These are phyloP conservation scores for Aspergillus oerlinghausenensis DNA, from an alignment of 2,329 filamentous ascomycete species.

Conservation along the genomic window DNA sequence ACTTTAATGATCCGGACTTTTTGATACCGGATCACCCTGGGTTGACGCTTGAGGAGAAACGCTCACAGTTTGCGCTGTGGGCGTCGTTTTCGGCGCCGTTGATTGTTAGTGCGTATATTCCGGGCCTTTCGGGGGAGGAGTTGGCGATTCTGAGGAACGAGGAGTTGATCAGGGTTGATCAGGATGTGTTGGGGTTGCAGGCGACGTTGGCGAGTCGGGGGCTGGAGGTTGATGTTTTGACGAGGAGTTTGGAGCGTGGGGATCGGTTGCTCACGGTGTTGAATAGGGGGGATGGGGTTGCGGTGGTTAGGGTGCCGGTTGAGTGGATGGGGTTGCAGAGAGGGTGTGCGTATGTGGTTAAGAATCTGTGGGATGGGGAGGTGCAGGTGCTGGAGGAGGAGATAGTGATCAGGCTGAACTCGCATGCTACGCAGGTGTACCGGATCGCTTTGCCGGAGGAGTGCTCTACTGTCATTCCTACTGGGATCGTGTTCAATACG, in stretches of 20 bases:
- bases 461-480: conserved; percentile 33
- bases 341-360: conserved; percentile 28
- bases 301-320: conserved; percentile 30
- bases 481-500: conserved; percentile 49
- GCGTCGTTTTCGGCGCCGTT: conserved; percentile 47
- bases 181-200: conserved; percentile 42
- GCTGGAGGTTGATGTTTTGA: conserved; percentile 43
- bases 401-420: conserved; percentile 27
- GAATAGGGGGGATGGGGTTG: conserved; percentile 36
- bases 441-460: conserved; percentile 34
- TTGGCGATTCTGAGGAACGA: conserved; percentile 38
- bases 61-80: conserved; percentile 51
- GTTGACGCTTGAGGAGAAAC: conserved; percentile 41
- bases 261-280: conserved; percentile 47
- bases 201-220: conserved; percentile 47
- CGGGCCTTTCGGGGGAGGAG: conserved; percentile 31
- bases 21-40: conserved; percentile 47
- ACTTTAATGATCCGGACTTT: conserved; percentile 49
- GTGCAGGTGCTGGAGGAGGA: conserved; percentile 16
- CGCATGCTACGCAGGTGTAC: conserved; percentile 42
- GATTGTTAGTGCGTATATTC: conserved; percentile 46
- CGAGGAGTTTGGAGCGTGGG: conserved; percentile 44
- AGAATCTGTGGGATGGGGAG: conserved; percentile 43
- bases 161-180: conserved; percentile 41
- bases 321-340: conserved; percentile 34